Conservation (phyloP, 805 yeast species). For the Kodamaea neixiangensis region DNA sequence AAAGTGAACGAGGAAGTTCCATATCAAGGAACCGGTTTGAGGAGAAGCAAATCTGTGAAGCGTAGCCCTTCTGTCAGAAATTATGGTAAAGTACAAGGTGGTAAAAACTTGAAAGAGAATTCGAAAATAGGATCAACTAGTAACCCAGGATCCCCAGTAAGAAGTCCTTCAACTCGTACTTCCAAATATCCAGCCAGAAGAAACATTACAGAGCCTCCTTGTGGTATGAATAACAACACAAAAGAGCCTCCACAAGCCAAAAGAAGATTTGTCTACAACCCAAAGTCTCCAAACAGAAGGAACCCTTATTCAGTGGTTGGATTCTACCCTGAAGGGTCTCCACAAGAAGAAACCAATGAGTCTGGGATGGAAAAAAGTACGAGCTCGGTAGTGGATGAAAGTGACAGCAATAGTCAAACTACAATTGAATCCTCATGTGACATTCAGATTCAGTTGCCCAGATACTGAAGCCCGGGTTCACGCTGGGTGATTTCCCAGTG, state of each 20-base stretch:
- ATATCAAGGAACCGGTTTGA: not conserved
- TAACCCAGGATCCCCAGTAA: not conserved
- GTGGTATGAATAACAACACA: not conserved
- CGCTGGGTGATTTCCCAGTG: too few species aligned
- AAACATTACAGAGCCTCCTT: not conserved
- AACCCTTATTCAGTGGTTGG: conserved; percentile 20
- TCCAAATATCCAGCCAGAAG: not conserved
- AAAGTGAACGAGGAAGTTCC: not conserved
- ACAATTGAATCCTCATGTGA: conserved; percentile 24
- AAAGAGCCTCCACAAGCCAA: not conserved
- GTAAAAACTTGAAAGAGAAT: not conserved
- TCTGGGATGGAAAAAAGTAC: not conserved
- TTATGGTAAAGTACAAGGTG: not conserved
- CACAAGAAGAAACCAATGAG: not conserved
- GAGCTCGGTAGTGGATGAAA: not conserved
- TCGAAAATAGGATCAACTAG: not conserved
- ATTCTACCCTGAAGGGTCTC: conserved; percentile 14
- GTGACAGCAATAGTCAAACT: conserved; percentile 17
- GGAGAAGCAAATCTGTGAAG: not conserved
- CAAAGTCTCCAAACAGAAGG: conserved; percentile 3
- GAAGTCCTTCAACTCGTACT: not conserved
- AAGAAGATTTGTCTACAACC: conserved; percentile 6
- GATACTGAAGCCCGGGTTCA: not conserved
- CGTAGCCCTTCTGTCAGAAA: not conserved
- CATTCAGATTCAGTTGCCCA: conserved; percentile 30